Evolutionary conservation across 495 filamentous ascomycete species (phyloP), one percentile per base, ranked within the genome.

Genomic region (Tuber umbilicatum): DNA sequence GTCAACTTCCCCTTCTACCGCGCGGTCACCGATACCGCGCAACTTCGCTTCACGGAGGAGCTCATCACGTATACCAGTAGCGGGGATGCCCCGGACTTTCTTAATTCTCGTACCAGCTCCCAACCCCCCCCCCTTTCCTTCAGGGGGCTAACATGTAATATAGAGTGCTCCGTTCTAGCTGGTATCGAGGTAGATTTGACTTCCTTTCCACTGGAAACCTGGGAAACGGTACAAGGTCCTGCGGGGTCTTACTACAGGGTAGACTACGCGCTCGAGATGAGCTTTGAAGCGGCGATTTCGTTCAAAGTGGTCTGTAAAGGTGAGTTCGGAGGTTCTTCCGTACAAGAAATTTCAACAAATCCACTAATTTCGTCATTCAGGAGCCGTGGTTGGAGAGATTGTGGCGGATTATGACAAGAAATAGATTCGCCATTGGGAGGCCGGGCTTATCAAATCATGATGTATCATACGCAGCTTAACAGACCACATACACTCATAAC

Each of bases 321-420:
- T 60, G 12, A 60, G 50, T 27, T 31, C n/a, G n/a, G 27, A 60
- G 27, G 9, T 16, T 27, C 9, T 16, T 27, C 0, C 10, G 3
- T 60, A 14, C 50, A 31, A 60, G 47, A 14, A 27, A 16, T 12
- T 27, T 60, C n/a, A 27, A 60, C n/a, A n/a, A 31, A 14, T 12
- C 10, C n/a, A n/a, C 50, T 60, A 4, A 60, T 5, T 16, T 60
- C 12, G 27, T 60, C 50, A 16, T 60, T 16, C 9, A 60, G 50
- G 50, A 5, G 12, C 50, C 31, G 50, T 60, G n/a, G 50, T 60
- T 16, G 50, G 50, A 60, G 50, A 60, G 27, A 31, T 60, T 27
- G 50, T 60, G 50, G 50, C 50, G n/a, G 50, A 60, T 60, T 60
- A 60, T 60, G 50, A 60, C 50, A 60, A 60, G 50, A 60, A 60